Conservation (phyloP, 2,329 filamentous ascomycete species). For the Fusarium caatingaense region DNA sequence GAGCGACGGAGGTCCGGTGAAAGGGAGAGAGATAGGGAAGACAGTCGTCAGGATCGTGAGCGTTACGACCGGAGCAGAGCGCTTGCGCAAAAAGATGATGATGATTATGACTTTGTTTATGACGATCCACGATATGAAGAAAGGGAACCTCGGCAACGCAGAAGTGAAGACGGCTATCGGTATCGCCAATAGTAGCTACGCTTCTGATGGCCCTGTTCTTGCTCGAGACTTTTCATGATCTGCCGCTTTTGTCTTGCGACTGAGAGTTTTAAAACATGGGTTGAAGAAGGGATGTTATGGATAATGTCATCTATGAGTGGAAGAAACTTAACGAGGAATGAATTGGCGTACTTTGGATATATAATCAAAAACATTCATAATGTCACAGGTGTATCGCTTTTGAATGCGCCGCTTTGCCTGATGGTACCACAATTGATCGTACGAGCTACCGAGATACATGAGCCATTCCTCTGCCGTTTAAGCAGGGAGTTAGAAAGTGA, state of each 20-base stretch:
- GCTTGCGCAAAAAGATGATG: slow-evolving; percentile 37
- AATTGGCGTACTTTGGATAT: slow-evolving; percentile 13
- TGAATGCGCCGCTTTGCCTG: background rate
- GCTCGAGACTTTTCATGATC: slow-evolving; percentile 29
- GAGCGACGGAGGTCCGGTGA: slow-evolving; percentile 36
- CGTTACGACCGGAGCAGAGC: slow-evolving; percentile 39
- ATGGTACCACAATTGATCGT: background rate
- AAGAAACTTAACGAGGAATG: slow-evolving; percentile 33
- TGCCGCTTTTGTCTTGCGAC: background rate
- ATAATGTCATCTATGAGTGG: background rate
- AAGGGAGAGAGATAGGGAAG: slow-evolving; percentile 21
- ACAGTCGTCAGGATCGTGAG: slow-evolving; percentile 13
- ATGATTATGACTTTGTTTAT: slow-evolving; percentile 48
- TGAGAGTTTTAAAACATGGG: background rate
- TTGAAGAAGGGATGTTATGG: slow-evolving; percentile 4
- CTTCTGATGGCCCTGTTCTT: background rate
- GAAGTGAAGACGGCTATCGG: slow-evolving; percentile 44
- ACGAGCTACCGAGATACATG: background rate
- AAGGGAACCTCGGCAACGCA: slow-evolving; percentile 38
- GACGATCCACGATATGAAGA: slow-evolving; percentile 47
- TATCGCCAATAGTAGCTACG: slow-evolving; percentile 33
- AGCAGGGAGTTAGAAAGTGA: background rate
- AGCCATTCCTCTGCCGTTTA: background rate
- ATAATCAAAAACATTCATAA: background rate
- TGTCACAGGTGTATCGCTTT: background rate